phyloP scores from a whole-genome alignment of 2,329 filamentous ascomycete species.

The Lasiodiplodia sp. region DNA sequence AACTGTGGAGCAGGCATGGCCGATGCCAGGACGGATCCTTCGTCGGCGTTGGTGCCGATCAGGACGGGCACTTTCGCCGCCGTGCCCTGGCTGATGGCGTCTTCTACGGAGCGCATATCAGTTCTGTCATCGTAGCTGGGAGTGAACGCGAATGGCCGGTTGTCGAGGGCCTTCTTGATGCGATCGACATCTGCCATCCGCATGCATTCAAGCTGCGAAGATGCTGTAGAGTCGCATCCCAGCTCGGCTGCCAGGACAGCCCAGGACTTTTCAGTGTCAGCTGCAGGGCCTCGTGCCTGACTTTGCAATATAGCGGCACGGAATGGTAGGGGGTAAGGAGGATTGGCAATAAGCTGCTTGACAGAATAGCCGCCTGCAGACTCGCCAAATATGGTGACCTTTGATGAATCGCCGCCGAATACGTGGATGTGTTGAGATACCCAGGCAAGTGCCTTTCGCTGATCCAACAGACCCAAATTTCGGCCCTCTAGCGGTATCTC shows the following conservation, averaged over 20 bases:
- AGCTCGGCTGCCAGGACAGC: constrained; percentile 41
- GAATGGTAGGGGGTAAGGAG: constrained; percentile 39
- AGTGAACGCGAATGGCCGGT: neutral
- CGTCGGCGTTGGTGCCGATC: constrained; percentile 69
- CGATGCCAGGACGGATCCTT: constrained; percentile 63
- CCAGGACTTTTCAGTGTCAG: constrained; percentile 37
- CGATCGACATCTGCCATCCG: constrained; percentile 64
- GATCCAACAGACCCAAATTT: constrained; percentile 54
- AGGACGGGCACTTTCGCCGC: constrained; percentile 72
- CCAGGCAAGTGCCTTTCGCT: constrained; percentile 56
- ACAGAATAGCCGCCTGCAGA: constrained; percentile 55
- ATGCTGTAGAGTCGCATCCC: constrained; percentile 50
- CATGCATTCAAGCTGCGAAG: constrained; percentile 54
- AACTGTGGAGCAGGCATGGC: constrained; percentile 38
- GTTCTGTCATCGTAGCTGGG: constrained; percentile 44
- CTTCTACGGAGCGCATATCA: constrained; percentile 50
- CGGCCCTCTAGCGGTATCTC: constrained; percentile 55
- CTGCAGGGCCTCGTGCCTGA: neutral
- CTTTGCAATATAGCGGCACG: constrained; percentile 56
- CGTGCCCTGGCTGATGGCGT: constrained; percentile 58
- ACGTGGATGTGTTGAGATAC: constrained; percentile 52
- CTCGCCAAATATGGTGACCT: constrained; percentile 55
- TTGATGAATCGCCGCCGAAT: constrained; percentile 49
- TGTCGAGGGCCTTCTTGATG: constrained; percentile 55
- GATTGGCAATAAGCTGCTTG: constrained; percentile 38